A percentile compares a stretch with the other conserved stretches of the same genome.
Conservation (phyloP, 495 filamentous ascomycete species). For the Penicillium robsamsonii region DNA sequence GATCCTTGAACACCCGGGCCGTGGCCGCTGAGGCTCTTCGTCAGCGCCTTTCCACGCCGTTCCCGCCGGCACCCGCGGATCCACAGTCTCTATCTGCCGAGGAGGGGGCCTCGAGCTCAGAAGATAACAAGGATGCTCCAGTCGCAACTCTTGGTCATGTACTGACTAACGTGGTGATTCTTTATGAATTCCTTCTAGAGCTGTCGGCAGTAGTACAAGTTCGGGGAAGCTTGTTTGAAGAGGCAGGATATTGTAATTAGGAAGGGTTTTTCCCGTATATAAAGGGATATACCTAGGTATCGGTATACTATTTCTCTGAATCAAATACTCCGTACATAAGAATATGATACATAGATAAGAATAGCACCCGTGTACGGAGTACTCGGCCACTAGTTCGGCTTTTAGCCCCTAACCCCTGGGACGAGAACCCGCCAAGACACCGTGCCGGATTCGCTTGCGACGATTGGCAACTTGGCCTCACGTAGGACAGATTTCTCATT, state of each 20-base stretch:
- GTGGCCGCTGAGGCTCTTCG: slow-evolving; percentile 37
- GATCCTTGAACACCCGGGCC: slow-evolving; percentile 28
- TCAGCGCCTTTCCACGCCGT: slow-evolving; percentile 39
- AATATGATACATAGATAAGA: not conserved
- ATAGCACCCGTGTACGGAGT: not conserved
- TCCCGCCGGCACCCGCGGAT: slow-evolving; percentile 21
- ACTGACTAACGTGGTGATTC: slow-evolving; percentile 62
- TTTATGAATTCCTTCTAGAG: slow-evolving; percentile 83
- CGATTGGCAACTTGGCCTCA: slow-evolving; percentile 19
- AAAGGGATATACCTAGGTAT: not conserved
- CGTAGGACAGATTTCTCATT: not conserved
- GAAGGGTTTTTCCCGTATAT: slow-evolving; percentile 2
- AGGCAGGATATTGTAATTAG: slow-evolving; percentile 58
- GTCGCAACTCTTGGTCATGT: slow-evolving; percentile 75
- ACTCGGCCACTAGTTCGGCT: not conserved
- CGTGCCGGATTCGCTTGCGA: slow-evolving; percentile 23
- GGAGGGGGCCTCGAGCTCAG: slow-evolving; percentile 26
- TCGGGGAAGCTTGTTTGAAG: slow-evolving; percentile 79
- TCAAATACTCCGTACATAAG: too few relatives aligned
- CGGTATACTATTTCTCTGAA: not conserved
- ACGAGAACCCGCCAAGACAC: slow-evolving; percentile 13
- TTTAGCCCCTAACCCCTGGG: slow-evolving; percentile 1
- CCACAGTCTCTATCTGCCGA: slow-evolving; percentile 2
- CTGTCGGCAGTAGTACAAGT: slow-evolving; percentile 83
- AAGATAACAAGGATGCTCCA: slow-evolving; percentile 27